phyloP scores from a whole-genome alignment of 345 rosid genomes.

The Crucihimalaya himalaica region DNA sequence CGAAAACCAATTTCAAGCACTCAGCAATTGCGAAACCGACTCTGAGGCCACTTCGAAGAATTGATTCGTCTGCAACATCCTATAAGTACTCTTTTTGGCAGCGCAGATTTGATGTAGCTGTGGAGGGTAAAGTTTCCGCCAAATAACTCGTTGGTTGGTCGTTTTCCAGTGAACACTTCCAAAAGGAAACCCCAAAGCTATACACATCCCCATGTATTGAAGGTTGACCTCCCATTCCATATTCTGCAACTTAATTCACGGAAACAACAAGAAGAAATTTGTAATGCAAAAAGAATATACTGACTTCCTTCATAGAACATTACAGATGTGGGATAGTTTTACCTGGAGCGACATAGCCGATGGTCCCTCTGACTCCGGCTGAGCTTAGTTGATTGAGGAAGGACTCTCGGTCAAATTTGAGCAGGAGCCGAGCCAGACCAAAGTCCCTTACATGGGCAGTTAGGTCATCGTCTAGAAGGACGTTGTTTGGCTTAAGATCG shows the following conservation, averaged over 20 bases:
- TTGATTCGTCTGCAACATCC: background rate
- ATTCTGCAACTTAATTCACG: constrained; percentile 26
- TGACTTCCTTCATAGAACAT: too few species aligned
- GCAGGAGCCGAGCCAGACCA: too few species aligned
- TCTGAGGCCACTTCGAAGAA: background rate
- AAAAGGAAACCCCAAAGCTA: constrained; percentile 6
- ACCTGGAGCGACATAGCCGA: too few species aligned
- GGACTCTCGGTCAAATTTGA: too few species aligned
- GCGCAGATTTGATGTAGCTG: constrained; percentile 4
- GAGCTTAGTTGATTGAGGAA: too few species aligned
- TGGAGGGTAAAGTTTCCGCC: constrained; percentile 21
- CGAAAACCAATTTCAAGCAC: background rate
- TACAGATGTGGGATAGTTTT: too few species aligned
- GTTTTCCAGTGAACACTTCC: constrained; percentile 8
- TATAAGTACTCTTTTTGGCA: background rate
- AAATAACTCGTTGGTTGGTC: constrained; percentile 35
- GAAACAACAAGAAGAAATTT: background rate
- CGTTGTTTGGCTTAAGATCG: too few species aligned
- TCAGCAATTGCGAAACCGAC: background rate
- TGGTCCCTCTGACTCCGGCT: too few species aligned
- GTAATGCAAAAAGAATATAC: too few species aligned
- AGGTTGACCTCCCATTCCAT: constrained; percentile 39
- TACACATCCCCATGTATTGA: constrained; percentile 19
- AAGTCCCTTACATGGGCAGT: too few species aligned
- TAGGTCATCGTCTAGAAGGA: too few species aligned